Conservation (phyloP, 768 basidiomycete genomes). For the Leccinellum albellum region DNA sequence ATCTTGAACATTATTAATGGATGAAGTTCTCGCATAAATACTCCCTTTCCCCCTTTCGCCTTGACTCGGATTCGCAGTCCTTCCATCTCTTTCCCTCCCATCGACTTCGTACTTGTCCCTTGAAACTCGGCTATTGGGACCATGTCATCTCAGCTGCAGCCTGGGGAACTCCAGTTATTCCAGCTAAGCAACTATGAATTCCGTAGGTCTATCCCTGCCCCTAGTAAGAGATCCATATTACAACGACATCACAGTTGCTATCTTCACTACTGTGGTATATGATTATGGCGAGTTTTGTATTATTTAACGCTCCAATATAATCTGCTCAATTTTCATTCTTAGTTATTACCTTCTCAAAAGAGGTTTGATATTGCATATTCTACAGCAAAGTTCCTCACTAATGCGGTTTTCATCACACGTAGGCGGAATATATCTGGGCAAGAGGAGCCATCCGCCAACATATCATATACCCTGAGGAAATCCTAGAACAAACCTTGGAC, state of each 20-base stretch:
- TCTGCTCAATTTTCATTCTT: not conserved
- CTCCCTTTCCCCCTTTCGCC: no score
- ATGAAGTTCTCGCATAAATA: no score
- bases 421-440: constrained; percentile 10
- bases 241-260: not conserved
- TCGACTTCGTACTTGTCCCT: no score
- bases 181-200: not conserved
- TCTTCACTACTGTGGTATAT: not conserved
- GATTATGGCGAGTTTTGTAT: not conserved
- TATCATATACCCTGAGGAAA: not conserved
- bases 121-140: not conserved
- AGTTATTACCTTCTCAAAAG: not conserved
- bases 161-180: no score
- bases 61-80: no score
- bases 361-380: not conserved
- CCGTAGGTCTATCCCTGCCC: not conserved
- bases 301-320: not conserved
- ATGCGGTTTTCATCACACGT: not conserved
- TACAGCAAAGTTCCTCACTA: not conserved
- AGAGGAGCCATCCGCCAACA: not conserved
- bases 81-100: not conserved
- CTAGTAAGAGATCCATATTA: not conserved
- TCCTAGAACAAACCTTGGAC: not conserved
- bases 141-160: not conserved
- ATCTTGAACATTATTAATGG: no score